These are phyloP conservation scores for Glycyrrhiza uralensis DNA, from an alignment of 306 rosid species.

Conservation along the genomic window DNA sequence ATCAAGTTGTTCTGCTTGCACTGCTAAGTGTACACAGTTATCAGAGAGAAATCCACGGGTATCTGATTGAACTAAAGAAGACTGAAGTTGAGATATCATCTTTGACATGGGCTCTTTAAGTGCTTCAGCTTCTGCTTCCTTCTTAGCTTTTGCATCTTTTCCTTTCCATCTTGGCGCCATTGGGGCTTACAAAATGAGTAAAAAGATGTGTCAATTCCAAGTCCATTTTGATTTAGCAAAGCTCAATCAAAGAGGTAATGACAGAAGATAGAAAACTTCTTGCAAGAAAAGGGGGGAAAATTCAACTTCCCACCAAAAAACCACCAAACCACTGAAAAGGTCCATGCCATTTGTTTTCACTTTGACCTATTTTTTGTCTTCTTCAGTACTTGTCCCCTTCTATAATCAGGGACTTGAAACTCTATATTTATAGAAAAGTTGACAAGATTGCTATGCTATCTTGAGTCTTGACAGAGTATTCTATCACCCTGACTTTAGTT, in stretches of 20 bases:
- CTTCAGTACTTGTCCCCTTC: too few relatives aligned
- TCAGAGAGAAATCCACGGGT: conserved; percentile 50
- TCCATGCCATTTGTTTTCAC: not conserved
- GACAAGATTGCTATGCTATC: too few relatives aligned
- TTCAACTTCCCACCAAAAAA: not conserved
- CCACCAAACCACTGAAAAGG: not conserved
- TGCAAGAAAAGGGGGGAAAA: not conserved
- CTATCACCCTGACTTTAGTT: too few relatives aligned
- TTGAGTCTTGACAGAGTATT: too few relatives aligned
- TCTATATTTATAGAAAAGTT: too few relatives aligned
- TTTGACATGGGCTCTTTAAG: conserved; percentile 68
- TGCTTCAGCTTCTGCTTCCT: conserved; percentile 62
- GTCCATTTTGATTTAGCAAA: not conserved
- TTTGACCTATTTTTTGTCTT: too few relatives aligned
- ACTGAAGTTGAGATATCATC: conserved; percentile 51
- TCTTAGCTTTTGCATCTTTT: conserved; percentile 59
- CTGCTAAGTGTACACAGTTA: conserved; percentile 40
- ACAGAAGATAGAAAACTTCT: not conserved
- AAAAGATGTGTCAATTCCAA: not conserved
- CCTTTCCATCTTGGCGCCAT: conserved; percentile 90
- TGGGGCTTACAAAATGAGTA: not conserved
- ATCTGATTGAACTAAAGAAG: conserved; percentile 47
- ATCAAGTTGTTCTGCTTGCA: conserved; percentile 49
- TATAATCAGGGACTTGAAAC: too few relatives aligned
- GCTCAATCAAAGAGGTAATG: not conserved